These are phyloP conservation scores for Camelina laxa DNA, from an alignment of 345 rosid genomes.

Conservation along the genomic window DNA sequence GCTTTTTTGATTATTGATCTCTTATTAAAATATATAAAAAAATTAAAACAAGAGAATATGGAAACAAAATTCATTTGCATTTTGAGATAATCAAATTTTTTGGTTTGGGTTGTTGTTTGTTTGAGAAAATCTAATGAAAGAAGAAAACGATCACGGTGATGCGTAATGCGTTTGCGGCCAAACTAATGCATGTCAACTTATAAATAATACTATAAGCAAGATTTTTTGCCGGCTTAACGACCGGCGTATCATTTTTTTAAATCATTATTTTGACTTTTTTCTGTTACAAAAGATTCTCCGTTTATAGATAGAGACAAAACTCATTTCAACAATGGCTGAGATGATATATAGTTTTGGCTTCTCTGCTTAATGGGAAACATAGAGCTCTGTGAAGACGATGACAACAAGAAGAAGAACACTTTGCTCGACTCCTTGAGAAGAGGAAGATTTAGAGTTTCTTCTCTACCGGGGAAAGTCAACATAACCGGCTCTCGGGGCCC, in stretches of 20 bases:
- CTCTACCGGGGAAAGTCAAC: slow-evolving; percentile 61
- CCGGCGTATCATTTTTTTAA: slow-evolving; percentile 21
- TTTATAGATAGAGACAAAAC: slow-evolving; percentile 23
- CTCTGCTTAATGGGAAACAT: slow-evolving; percentile 41
- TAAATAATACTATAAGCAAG: slow-evolving; percentile 12
- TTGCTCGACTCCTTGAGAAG: slow-evolving; percentile 55
- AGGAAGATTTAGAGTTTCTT: slow-evolving; percentile 46
- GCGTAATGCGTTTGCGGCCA: slow-evolving; percentile 21
- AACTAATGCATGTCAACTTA: slow-evolving; percentile 12
- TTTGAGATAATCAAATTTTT: too few relatives aligned
- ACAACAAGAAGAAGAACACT: slow-evolving; percentile 53
- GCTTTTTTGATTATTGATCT: slow-evolving; percentile 29
- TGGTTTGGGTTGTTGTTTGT: too few relatives aligned
- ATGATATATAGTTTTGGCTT: slow-evolving; percentile 34
- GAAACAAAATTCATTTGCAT: too few relatives aligned
- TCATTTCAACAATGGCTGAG: slow-evolving; percentile 7
- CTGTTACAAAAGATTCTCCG: slow-evolving; percentile 33
- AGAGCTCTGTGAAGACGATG: slow-evolving; percentile 53
- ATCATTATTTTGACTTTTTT: not conserved
- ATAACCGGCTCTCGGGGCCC: slow-evolving; percentile 59
- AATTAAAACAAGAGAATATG: not conserved
- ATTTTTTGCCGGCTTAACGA: slow-evolving; percentile 38
- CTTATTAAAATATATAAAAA: not conserved
- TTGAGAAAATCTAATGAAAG: not conserved
- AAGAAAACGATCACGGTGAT: slow-evolving; percentile 4